phyloP scores from a whole-genome alignment of 116 monocot species.

The Iris pallida region DNA sequence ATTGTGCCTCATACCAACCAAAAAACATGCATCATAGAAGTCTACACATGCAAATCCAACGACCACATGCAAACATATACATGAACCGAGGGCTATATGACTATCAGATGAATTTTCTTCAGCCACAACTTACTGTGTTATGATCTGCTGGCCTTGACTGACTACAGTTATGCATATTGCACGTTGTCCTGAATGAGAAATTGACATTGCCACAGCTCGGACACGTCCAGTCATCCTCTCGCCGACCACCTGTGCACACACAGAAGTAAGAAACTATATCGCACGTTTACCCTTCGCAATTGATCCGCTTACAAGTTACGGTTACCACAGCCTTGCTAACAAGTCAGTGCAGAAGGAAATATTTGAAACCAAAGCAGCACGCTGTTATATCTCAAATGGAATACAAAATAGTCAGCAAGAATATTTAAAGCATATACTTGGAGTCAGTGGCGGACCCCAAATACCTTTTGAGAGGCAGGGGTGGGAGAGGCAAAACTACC shows the following conservation, averaged over 20 bases:
- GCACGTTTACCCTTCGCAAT: background rate
- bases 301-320: no score
- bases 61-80: background rate
- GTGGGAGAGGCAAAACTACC: no score
- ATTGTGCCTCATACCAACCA: background rate
- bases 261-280: background rate
- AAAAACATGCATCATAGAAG: background rate
- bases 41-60: background rate
- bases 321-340: no score
- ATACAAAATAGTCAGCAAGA: no score
- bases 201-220: constrained; percentile 92
- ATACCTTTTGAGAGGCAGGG: no score
- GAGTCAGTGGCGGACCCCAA: no score
- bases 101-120: background rate
- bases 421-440: no score
- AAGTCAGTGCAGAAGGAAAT: no score
- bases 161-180: constrained; percentile 90
- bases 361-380: no score
- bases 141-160: constrained; percentile 86
- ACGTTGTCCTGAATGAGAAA: constrained; percentile 92
- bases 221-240: constrained; percentile 97
- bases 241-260: constrained; percentile 48
- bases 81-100: background rate
- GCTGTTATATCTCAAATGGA: no score
- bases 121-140: constrained; percentile 42